Evolutionary conservation across 345 rosid genomes (phyloP), one percentile per base, ranked within the genome.

Genomic region (Gossypium raimondii): DNA sequence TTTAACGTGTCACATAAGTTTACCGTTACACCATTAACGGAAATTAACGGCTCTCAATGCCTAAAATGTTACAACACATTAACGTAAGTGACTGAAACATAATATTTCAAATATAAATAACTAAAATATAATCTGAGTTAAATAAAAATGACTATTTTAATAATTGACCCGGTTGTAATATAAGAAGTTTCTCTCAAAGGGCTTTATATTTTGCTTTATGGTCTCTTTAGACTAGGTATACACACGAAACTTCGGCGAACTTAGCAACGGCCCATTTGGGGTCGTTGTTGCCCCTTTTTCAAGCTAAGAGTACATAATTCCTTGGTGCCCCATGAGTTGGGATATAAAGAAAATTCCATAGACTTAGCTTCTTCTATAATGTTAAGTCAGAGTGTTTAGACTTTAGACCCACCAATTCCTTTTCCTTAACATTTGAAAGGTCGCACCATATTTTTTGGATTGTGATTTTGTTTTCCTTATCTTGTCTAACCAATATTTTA

Each of bases 351-450:
- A 67, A 47, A 5, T 22, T 67, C 56, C 9, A 22, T 12, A 38
- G 20, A 47, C 57, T 3, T 48, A 2, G 72, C 72, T 24, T 67
- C 72, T 25, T 45, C 14, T 51, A 50, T 9, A 48, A 20, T 22
- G 20, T 8, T 1, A 55, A 67, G 72, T 48, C 43, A 1, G 0
- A 24, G 57, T 14, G 57, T 67, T 67, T 67, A 67, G 72, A 67
- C 72, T 67, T 67, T 67, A 67, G 72, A 67, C 72, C 72, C 3
- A 3, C 57, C 72, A 67, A 47, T 48, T 7, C 43, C 38, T 22
- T 67, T 20, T 12, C 55, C 71, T 12, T 22, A 22, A 20, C 70
- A 20, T 18, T 4, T 44, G 52, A n/a, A 34, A 59, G 14, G n/a
- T 27, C 10, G 5, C 1, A 44, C 20, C 55, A 44, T 13, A 45